Conservation (phyloP, 768 basidiomycete species). For the Termitomyces sp. region DNA sequence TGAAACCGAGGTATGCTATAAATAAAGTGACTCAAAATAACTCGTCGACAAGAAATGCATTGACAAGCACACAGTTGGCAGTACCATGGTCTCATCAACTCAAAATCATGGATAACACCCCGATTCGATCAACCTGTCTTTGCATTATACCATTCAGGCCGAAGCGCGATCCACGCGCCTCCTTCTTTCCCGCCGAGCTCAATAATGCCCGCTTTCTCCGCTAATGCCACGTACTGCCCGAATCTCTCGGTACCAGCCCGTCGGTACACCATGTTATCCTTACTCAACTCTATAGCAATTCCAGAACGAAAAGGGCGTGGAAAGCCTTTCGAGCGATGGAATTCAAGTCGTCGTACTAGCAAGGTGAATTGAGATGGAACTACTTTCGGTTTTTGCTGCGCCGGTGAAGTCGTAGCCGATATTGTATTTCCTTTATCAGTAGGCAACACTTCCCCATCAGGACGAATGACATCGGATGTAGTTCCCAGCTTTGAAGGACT, state of each 20-base stretch:
- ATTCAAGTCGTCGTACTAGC: conserved; percentile 28
- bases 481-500: not conserved
- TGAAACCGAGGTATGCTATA: not conserved
- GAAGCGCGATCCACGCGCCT: conserved; percentile 32
- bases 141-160: conserved; percentile 21
- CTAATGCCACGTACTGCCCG: conserved; percentile 32
- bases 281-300: conserved; percentile 27
- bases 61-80: not conserved
- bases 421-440: not conserved
- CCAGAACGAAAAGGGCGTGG: conserved; percentile 29
- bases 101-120: not conserved
- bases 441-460: not conserved
- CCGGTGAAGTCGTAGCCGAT: not conserved
- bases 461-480: not conserved
- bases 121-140: conserved; percentile 4
- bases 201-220: conserved; percentile 31
- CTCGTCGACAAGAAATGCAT: not conserved
- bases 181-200: conserved; percentile 33
- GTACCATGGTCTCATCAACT: not conserved
- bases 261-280: conserved; percentile 25
- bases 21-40: conserved; percentile 2
- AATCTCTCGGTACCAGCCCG: conserved; percentile 35
- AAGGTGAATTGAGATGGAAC: conserved; percentile 23
- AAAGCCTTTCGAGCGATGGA: conserved; percentile 24
- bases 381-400: conserved; percentile 3